Base-by-base conservation (phyloP, 208 protist genomes). In the Novymonas esmeraldas region DNA sequence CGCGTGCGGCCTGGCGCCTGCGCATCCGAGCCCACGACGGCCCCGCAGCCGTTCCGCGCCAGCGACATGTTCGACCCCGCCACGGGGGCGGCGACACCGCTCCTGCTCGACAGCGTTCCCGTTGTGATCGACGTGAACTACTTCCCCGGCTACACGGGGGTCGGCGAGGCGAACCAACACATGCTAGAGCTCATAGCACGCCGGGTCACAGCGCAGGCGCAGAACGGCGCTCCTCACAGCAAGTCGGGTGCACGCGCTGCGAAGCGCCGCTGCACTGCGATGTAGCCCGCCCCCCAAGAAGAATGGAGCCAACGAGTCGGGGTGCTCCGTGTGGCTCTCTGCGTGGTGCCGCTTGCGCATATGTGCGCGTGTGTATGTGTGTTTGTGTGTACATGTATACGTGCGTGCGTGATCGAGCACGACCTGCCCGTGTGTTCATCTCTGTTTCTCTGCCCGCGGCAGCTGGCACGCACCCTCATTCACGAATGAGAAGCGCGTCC, bases 51-150 rank as follows among this genome's bases (percentile, higher is more conserved):
- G 16, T 66, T 65, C 51, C 54, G 41, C 42, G 67, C 67, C 22
- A 66, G 51, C 33, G 67, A 73, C 59, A 83, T 91, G 66, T 95
- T 95, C 58, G 89, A 92, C 73, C 45, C 56, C 22, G 45, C 56
- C 45, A 87, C 73, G n/a, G 89, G 82, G 1, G 71, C 65, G 13
- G 79, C 89, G 0, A 90, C 89, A 10, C 18, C 73, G 51, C 55
- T 85, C 33, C 73, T 95, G 45, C 58, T 72, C 16, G 67, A 78
- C 45, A 76, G 78, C 26, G 51, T 85, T 3, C 87, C 90, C 0
- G 76, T 92, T 2, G 70, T 94, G 9, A 79, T 96, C 18, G 90
- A 96, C 50, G 78, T 93, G 13, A 96, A 96, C 71, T 96, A 92
- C 84, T 96, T 93, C 57, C 90, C 90, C 2, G 79, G 90, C 16